Base-by-base conservation (phyloP, 2,329 filamentous ascomycete species). In the Leptographium lundbergii region DNA sequence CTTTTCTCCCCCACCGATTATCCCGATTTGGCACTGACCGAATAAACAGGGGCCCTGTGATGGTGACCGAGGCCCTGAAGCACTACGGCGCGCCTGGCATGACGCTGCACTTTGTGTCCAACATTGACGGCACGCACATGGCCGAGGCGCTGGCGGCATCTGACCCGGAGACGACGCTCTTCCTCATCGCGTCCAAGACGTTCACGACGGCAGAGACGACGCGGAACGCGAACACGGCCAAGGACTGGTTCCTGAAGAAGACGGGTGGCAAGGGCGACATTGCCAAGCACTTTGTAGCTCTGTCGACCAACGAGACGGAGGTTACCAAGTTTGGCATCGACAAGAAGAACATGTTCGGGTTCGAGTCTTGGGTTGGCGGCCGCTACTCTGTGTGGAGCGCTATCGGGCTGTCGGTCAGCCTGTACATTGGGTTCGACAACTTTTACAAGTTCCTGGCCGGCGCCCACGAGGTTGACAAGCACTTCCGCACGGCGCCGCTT, bases 311-410 rank as follows among this genome's bases (percentile, higher is more conserved):
- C 76, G 88, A 92, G 76, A 73, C 78, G 58, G 92, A 97, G 78
- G 94, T 99, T 63, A 91, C 88, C 76, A 97, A 97, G 81, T 99
- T 99, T 69, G 94, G 94, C 65, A 99, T 99, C 69, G 92, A 97
- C 77, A 87, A 86, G 76, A 92, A 92, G 82, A 99, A 97, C 82
- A 99, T 99, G 94, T 99, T 99, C 70, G 91, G 91, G 68, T 99
- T 99, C 72, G 91, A 92, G 75, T 95, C 89, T 75, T 99, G 94
- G 94, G 92, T 97, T 57, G 94, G 94, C 72, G 94, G 94, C 60
- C 88, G 94, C 61, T 99, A 99, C 83, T 96, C 91, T 61, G 94
- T 99, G 66, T 99, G 94, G 94, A 96, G 91, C 66, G 94, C 94
- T 72, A 99, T 99, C 70, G 94, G 94, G 67, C 79, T 99, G 63